Evolutionary conservation across 2,329 filamentous ascomycete genomes (phyloP), one percentile per base, ranked within the genome.

Genomic region (Botryotinia narcissicola): DNA sequence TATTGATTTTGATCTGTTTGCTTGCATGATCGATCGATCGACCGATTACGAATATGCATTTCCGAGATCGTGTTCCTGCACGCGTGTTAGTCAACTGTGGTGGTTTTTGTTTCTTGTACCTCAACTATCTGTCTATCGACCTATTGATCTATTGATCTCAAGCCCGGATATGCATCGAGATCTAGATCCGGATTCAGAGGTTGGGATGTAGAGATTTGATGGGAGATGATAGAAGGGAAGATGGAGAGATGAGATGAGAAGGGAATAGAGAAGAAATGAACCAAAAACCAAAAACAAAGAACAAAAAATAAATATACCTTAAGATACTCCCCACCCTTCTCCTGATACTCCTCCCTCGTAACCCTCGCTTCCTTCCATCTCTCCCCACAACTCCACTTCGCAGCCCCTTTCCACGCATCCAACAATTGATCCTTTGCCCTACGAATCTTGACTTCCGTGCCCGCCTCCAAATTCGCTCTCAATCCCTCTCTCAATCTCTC

Each of bases 401-500:
- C 95, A 1, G 96, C 96, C 12, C 96, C 96, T 82, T 88, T 93
- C 96, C 96, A 99, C 4, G 95, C 93, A 86, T 99, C 96, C 51
- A 97, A 84, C 40, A 96, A 81, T 3, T 93, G 89, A 81, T 98
- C 91, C 73, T 85, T 84, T 0, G 96, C 96, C 67, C 88, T 88
- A 60, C 96, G 54, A 73, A 73, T 62, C 42, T 51, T 63, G 7
- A 73, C 14, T 35, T 51, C 64, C 6, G 32, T 59, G 20, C 90
- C 91, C 22, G 90, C 87, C 2, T 94, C 92, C 77, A 98, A 82
- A 74, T 93, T 88, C 0, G 90, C 89, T 54, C 88, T 87, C 71
- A 98, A 84, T 66, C 96, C 95, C 44, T 88, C 87, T 69, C 88
- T 85, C 75, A 98, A 84, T 44, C 95, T 86, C 79, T 97, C 91